Evolutionary conservation across 1,284 basidiomycete genomes (phyloP), one percentile per base, ranked within the genome.

Genomic region (Apiotrichum sp.): DNA sequence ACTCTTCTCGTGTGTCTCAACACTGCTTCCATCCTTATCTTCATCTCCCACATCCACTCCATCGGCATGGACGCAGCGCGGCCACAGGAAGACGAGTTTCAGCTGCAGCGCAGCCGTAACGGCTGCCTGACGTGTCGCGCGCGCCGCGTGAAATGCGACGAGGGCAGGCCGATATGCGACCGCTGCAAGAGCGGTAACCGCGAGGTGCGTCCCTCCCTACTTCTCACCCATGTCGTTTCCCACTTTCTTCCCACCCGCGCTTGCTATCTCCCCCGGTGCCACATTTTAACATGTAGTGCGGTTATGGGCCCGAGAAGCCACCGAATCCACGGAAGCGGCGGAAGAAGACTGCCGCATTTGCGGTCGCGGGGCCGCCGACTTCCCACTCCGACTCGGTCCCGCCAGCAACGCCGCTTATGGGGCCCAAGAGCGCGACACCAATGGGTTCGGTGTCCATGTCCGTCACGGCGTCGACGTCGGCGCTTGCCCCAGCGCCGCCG

Each of bases 121-220:
- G 70, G 70, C 5, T 72, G 70, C 53, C 55, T 72, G 34, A 70
- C 69, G 4, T 72, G 71, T 45, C 61, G 71, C n/a, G n/a, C 55
- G 9, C 59, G 71, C 1, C 69, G 71, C 43, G 68, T 74, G 46
- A 71, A 72, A 52, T 74, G 72, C 53, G 67, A 70, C 55, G 70
- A 74, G 50, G 42, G 48, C 11, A 48, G 63, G 43, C 71, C 71
- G 2, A 36, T 55, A 0, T 73, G 71, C 56, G 57, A 34, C 0
- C 41, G 57, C 1, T 62, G 61, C 52, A 52, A 52, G 31, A 63
- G 65, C 13, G 67, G 66, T 31, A 45, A 50, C 9, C 53, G 68
- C 33, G 63, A 67, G 53, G 68, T 69, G 54, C 56, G 65, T 60
- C 32, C 9, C 13, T 29, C 2, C 22, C 22, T 22, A 22, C 22